Evolutionary conservation across 257 asterid species (phyloP), one percentile per base, ranked within the genome.

Genomic region (Dorcoceras hygrometricum): DNA sequence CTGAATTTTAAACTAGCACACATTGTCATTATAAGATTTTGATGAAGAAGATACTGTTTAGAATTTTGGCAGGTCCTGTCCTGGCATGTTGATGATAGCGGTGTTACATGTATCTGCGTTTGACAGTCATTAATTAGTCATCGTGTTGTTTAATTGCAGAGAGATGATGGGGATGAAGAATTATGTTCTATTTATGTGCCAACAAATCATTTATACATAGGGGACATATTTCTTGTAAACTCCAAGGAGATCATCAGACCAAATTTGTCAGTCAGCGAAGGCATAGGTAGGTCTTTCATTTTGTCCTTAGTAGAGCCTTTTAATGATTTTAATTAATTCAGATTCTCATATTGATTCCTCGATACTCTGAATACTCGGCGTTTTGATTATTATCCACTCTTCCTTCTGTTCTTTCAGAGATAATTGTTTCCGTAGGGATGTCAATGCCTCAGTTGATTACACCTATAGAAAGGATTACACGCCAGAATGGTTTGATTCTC

Each of bases 381-480:
- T 25, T 60, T 23, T 29, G n/a, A 63, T 62, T 73, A 50, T 1
- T 8, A 69, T 67, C 55, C 26, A 4, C 18, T 39, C 23, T 26
- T 62, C 28, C 50, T 3, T 62, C 73, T 43, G n/a, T 48, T 74
- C 29, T 80, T 84, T 39, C 90, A 90, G 97, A 90, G 82, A 88
- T 90, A 78, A 88, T 88, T 31, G 95, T 90, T 36, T 88, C 97
- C 0, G 97, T 90, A 57, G 97, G 97, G 57, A 90, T 85, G 90
- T 86, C 97, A 27, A 86, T 90, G 89, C 97, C 97, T 25, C 97
- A 79, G 78, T 79, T 80, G 80, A 84, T 90, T 67, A 80, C 97
- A 69, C 82, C 90, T 8, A 32, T 82, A 2, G 88, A 81, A 43
- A 68, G 73, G 54, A 67, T 66, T 29, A 59, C 85, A 8, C 78